Evolutionary conservation across 1,139 yeast genomes (phyloP).

Genomic region (Saccharomyces hybrid): DNA sequence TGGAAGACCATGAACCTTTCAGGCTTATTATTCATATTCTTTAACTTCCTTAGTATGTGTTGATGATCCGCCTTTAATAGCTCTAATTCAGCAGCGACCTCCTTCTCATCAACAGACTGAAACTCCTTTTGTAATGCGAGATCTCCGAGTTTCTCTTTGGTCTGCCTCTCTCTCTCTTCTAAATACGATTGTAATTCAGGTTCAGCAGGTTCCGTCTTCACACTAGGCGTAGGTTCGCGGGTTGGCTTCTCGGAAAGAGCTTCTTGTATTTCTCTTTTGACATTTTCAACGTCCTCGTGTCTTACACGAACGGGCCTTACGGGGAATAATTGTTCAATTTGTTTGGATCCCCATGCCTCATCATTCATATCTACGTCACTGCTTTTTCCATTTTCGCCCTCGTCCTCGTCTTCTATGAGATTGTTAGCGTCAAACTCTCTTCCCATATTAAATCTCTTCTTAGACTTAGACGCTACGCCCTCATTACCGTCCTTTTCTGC

Average conservation of each 20-base stretch:
- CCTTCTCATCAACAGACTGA: slow-evolving; percentile 28
- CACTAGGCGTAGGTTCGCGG: slow-evolving; percentile 27
- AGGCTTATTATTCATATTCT: slow-evolving; percentile 33
- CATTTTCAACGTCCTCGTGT: slow-evolving; percentile 33
- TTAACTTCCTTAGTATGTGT: slow-evolving; percentile 29
- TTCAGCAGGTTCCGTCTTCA: slow-evolving; percentile 14
- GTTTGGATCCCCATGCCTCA: slow-evolving; percentile 26
- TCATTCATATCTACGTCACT: slow-evolving; percentile 25
- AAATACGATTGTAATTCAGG: slow-evolving; percentile 12
- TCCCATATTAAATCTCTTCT: slow-evolving; percentile 52
- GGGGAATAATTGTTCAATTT: slow-evolving; percentile 42
- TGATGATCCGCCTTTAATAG: slow-evolving; percentile 34
- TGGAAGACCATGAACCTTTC: slow-evolving; percentile 54
- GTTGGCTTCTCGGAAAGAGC: slow-evolving; percentile 25
- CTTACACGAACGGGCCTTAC: slow-evolving; percentile 43
- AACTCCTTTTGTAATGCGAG: background rate
- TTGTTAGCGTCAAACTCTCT: slow-evolving; percentile 39
- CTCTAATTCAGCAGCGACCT: slow-evolving; percentile 32
- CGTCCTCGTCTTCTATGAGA: slow-evolving; percentile 12
- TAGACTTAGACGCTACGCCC: slow-evolving; percentile 27
- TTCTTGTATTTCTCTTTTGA: slow-evolving; percentile 21
- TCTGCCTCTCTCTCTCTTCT: background rate
- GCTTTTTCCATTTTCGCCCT: slow-evolving; percentile 36
- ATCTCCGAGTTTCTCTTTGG: background rate
- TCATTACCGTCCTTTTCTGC: slow-evolving; percentile 9